A percentile compares a stretch with the other conserved stretches of the same genome.
Evolutionary conservation across 176 grass and related monocot genomes (phyloP).

Genomic region (Phoenix dactylifera): DNA sequence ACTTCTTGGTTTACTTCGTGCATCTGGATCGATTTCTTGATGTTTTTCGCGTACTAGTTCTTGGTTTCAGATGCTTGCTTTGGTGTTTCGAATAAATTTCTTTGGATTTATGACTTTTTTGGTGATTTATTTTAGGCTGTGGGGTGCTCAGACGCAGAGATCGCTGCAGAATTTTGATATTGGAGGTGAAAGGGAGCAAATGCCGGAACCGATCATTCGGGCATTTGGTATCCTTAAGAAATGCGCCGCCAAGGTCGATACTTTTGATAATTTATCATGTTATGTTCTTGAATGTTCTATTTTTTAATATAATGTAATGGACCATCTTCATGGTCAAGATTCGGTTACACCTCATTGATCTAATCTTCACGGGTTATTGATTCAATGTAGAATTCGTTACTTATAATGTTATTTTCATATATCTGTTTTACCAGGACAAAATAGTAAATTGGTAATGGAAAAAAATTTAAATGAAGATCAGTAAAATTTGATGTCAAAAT

Average conservation of each 20-base stretch:
- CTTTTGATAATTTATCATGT: neutral
- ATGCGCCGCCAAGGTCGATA: conserved; percentile 78
- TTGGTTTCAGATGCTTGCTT: conserved; percentile 3
- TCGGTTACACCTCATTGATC: too few relatives aligned
- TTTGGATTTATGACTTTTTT: neutral
- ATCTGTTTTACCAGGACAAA: too few relatives aligned
- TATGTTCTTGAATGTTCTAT: too few relatives aligned
- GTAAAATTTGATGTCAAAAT: too few relatives aligned
- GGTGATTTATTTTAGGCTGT: conserved; percentile 44
- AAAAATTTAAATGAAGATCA: too few relatives aligned
- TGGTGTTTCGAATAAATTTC: neutral
- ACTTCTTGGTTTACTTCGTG: neutral
- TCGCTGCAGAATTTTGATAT: conserved; percentile 97
- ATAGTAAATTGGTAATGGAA: too few relatives aligned
- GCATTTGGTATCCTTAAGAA: conserved; percentile 96
- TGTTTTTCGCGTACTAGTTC: neutral
- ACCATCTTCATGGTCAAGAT: too few relatives aligned
- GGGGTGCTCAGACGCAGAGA: conserved; percentile 98
- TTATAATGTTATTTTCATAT: too few relatives aligned
- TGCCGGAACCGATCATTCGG: conserved; percentile 89
- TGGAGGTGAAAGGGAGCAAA: conserved; percentile 65
- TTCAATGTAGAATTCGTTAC: too few relatives aligned
- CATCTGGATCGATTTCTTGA: neutral
- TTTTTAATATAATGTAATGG: too few relatives aligned
- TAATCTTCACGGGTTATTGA: too few relatives aligned